Evolutionary conservation across 768 basidiomycete genomes (phyloP).

Genomic region (Auriscalpium microsporum): DNA sequence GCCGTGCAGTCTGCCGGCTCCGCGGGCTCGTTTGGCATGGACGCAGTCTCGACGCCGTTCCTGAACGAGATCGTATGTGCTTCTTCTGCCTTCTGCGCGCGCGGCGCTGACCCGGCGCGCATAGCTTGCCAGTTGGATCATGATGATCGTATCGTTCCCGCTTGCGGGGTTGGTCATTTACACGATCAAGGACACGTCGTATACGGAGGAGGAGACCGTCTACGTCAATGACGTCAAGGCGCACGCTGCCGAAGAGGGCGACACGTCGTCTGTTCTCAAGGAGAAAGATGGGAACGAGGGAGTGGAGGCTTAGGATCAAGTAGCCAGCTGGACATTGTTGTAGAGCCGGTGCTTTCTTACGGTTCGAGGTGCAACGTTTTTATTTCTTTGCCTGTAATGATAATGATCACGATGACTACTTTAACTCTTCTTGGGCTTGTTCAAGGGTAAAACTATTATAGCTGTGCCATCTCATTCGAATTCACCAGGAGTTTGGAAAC

Average conservation of each 20-base stretch:
- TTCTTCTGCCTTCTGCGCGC: background rate
- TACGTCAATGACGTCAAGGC: conserved; percentile 20
- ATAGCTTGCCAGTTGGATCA: conserved; percentile 26
- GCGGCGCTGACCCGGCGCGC: background rate
- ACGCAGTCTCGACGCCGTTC: conserved; percentile 34
- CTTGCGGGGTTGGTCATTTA: conserved; percentile 26
- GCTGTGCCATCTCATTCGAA: too few species aligned
- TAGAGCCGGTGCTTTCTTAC: too few species aligned
- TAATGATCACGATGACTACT: too few species aligned
- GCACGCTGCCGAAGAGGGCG: conserved; percentile 10
- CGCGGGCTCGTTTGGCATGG: conserved; percentile 37
- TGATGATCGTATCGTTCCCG: conserved; percentile 29
- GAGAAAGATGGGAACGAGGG: too few species aligned
- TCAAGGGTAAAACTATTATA: too few species aligned
- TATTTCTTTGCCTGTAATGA: too few species aligned
- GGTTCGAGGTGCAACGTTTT: too few species aligned
- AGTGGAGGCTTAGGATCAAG: too few species aligned
- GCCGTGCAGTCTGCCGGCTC: conserved; percentile 28
- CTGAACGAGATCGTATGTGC: conserved; percentile 30
- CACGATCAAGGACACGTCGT: conserved; percentile 30
- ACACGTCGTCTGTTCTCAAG: too few species aligned
- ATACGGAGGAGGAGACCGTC: conserved; percentile 26
- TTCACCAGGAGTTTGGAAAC: too few species aligned
- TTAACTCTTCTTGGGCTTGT: too few species aligned
- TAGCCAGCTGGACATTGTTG: too few species aligned